Base-by-base conservation (phyloP, 345 rosid species). In the Erysimum cheiranthoides region DNA sequence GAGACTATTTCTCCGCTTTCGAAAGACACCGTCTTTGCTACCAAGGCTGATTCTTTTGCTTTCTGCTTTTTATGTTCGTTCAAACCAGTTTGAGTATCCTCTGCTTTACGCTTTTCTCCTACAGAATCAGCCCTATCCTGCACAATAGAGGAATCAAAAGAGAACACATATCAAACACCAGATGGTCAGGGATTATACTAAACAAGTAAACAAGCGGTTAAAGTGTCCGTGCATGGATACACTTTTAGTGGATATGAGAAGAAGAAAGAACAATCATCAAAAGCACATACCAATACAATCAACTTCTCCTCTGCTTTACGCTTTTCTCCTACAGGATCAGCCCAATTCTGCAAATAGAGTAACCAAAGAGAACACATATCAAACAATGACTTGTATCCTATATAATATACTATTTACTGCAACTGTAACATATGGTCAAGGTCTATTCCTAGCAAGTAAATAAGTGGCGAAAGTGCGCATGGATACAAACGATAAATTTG, bases 111-210 rank as follows among this genome's bases (percentile, higher is more conserved):
- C 80, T 85, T 91, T 68, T 25, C 58, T 70, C 77, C 82, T 53
- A 58, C 68, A 53, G 85, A 68, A 43, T 83, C 81, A 12, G 87
- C 82, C 82, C 82, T 91, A 3, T 71, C 81, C 93, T 88, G 86
- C 84, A 82, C 83, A 82, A 81, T 11, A 75, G 1, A 62, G 34
- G 18, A 61, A 77, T 66, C 68, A 56, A 47, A 47, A 78, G 50
- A 68, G 57, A 52, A 52, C 36, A 61, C 18, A 75, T 47, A 66
- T 71, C 39, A 50, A 66, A 63, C 64, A 10, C 11, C 45, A 40
- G 14, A 43, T 43, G 47, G 47, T 27, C 32, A 51, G 28, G 30
- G n/a, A 2, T 53, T 53, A 17, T 28, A 12, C 17, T 28, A 12
- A 52, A 3, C 34, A 27, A 52, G 4, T 42, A 42, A 43, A 40